phyloP scores from a whole-genome alignment of 305 asterid genomes.

The Rubia occidens region DNA sequence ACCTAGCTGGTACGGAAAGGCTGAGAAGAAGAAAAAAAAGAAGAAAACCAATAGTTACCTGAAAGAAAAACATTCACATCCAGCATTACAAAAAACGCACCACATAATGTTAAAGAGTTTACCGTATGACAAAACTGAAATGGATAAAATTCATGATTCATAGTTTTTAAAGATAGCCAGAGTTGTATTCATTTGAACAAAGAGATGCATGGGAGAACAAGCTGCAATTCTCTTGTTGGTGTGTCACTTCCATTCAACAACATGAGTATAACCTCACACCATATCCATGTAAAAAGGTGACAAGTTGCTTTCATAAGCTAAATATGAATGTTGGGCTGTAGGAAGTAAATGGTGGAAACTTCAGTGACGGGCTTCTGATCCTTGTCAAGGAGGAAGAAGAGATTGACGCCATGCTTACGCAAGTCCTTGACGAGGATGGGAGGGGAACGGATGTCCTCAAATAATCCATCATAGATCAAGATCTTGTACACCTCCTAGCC shows the following conservation, averaged over 20 bases:
- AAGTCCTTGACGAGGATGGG: too few species aligned
- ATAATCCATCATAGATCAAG: too few species aligned
- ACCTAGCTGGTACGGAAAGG: neutral
- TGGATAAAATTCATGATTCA: neutral
- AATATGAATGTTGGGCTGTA: neutral
- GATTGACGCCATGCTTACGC: too few species aligned
- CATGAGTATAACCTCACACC: slow-evolving; percentile 18
- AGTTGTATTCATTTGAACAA: neutral
- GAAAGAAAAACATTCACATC: neutral
- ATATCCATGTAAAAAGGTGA: slow-evolving; percentile 15
- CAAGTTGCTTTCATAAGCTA: slow-evolving; percentile 18
- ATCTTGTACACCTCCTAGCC: too few species aligned
- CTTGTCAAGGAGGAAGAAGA: too few species aligned
- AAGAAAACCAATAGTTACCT: neutral
- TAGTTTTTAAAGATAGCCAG: neutral
- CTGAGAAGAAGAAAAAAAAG: neutral
- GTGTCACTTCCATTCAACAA: slow-evolving; percentile 12
- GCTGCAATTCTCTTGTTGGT: slow-evolving; percentile 10
- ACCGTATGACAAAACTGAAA: neutral
- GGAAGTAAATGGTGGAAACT: too few species aligned
- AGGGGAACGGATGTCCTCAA: too few species aligned
- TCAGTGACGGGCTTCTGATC: too few species aligned
- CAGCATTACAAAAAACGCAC: neutral
- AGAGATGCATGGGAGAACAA: slow-evolving; percentile 10
- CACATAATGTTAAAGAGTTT: neutral